A percentile compares a stretch with the other conserved stretches of the same genome.
These are phyloP conservation scores for Penicillium sp. DNA, from an alignment of 2,329 filamentous ascomycete genomes.

Conservation along the genomic window DNA sequence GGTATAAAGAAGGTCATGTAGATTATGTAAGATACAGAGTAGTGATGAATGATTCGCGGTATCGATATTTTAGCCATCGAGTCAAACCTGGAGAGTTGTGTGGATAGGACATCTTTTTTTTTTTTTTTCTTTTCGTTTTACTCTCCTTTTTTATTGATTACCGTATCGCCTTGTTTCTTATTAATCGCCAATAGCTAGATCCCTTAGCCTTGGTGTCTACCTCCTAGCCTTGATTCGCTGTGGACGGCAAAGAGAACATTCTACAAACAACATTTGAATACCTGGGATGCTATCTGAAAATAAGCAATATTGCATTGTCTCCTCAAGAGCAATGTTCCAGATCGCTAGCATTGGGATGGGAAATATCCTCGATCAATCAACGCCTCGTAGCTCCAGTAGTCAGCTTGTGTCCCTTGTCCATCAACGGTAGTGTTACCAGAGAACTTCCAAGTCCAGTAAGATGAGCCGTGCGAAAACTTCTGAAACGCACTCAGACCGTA, in stretches of 20 bases:
- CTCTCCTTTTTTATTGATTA: too few relatives aligned
- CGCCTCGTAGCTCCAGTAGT: slow-evolving; percentile 16
- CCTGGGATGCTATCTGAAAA: neutral
- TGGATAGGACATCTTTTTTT: too few relatives aligned
- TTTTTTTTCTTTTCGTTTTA: too few relatives aligned
- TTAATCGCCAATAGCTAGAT: too few relatives aligned
- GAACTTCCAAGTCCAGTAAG: slow-evolving; percentile 22
- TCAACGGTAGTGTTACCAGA: slow-evolving; percentile 15
- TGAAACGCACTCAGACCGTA: slow-evolving; percentile 11
- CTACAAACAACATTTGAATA: neutral
- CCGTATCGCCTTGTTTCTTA: too few relatives aligned
- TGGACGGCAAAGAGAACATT: neutral
- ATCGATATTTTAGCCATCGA: too few relatives aligned
- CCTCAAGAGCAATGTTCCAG: neutral
- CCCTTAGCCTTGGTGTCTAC: too few relatives aligned
- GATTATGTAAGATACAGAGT: too few relatives aligned
- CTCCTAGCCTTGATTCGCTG: too few relatives aligned
- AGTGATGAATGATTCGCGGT: too few relatives aligned
- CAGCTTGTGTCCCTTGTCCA: slow-evolving; percentile 13
- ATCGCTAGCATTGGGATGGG: neutral
- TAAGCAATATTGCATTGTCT: neutral
- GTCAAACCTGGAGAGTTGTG: too few relatives aligned
- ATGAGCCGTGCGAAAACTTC: slow-evolving; percentile 17
- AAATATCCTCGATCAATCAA: slow-evolving; percentile 4
- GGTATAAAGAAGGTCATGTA: too few relatives aligned